These are phyloP conservation scores for Citrus glauca DNA, from an alignment of 345 rosid genomes.

Conservation along the genomic window DNA sequence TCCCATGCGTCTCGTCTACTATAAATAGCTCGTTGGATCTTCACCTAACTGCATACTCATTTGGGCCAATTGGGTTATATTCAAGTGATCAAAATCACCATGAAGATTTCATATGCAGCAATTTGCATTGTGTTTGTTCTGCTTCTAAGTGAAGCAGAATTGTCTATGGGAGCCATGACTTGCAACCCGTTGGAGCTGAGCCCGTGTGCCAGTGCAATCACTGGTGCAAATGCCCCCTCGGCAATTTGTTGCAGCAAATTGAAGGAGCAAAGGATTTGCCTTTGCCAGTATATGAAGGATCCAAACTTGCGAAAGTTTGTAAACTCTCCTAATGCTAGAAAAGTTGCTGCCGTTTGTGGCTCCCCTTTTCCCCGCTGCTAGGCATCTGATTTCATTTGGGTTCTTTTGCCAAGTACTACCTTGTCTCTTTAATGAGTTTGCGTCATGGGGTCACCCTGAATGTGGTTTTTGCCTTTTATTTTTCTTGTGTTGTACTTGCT, in stretches of 20 bases:
- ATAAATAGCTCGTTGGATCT: not conserved
- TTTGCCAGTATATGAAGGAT: constrained; percentile 25
- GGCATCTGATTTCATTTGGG: not conserved
- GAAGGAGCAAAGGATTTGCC: constrained; percentile 23
- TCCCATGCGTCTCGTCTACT: not conserved
- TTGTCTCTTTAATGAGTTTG: not conserved
- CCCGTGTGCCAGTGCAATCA: constrained; percentile 18
- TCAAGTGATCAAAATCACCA: not conserved
- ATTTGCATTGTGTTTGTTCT: constrained; percentile 2
- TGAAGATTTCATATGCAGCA: not conserved
- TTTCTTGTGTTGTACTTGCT: not conserved
- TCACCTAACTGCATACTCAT: not conserved
- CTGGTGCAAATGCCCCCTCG: not conserved
- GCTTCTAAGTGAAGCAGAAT: not conserved
- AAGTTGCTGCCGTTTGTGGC: constrained; percentile 21
- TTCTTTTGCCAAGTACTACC: too few relatives aligned
- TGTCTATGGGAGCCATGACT: not conserved
- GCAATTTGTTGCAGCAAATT: constrained; percentile 19
- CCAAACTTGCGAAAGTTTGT: constrained; percentile 15
- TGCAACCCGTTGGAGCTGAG: constrained; percentile 20
- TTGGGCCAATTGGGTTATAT: not conserved
- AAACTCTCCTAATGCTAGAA: constrained; percentile 26
- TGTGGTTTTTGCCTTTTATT: not conserved
- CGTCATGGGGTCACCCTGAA: not conserved
- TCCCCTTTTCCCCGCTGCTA: constrained; percentile 22